Evolutionary conservation across 1,284 basidiomycete genomes (phyloP), one percentile per base, ranked within the genome.

Genomic region (Ceratobasidium sp.): DNA sequence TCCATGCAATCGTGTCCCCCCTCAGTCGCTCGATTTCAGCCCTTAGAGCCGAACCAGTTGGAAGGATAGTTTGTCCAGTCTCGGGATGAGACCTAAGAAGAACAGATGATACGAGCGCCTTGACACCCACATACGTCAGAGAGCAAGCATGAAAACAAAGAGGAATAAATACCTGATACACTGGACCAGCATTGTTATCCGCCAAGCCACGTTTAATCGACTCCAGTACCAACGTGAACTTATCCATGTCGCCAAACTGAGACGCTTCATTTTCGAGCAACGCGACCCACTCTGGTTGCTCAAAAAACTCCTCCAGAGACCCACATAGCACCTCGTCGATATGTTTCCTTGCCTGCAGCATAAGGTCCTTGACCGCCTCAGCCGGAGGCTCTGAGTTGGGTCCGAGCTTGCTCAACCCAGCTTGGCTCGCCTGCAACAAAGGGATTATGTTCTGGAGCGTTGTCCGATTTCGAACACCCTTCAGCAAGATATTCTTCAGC

Each of bases 91-190:
- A 89, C 8, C 90, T 89, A 8, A 94, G 85, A 0, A 96, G 85
- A 45, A 96, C 87, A 1, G 88, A 88, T 1, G 90, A 91, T 2
- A 95, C 92, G 0, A 96, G 84, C 0, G 89, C 88, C 92, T 96
- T 76, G 5, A 19, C 31, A 63, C 17, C 17, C n/a, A 31, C n/a
- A 71, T 29, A 24, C 15, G 60, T 51, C 19, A 60, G 27, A 48
- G 11, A 29, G 50, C 45, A 31, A 33, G 24, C 47, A 77, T 17
- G 22, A 41, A 54, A 36, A 51, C 6, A n/a, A n/a, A n/a, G n/a
- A n/a, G n/a, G n/a, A n/a, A n/a, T 8, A 80, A 85, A 66, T 56
- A 89, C 93, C 87, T 95, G 93, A 81, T 96, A 96, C 15, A 95
- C 82, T 36, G 82, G 81, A 0, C 89, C 89, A 4, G 92, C 92